These are phyloP conservation scores for Hysterangium stoloniferum DNA, from an alignment of 768 basidiomycete genomes.

Conservation along the genomic window DNA sequence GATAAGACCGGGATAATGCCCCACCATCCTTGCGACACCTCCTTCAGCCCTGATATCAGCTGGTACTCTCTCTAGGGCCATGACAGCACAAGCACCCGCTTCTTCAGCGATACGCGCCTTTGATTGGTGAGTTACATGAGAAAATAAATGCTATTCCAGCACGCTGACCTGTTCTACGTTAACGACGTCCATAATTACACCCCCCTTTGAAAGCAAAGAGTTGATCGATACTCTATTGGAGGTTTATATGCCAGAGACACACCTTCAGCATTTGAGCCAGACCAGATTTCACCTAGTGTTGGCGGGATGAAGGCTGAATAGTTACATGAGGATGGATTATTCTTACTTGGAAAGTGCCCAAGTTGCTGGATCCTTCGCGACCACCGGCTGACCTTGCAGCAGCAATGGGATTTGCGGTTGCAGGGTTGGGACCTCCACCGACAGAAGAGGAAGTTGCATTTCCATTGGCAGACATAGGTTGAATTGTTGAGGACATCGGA, in stretches of 20 bases:
- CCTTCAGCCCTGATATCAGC: conserved; percentile 90
- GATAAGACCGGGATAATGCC: conserved; percentile 17
- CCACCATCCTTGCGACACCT: conserved; percentile 93
- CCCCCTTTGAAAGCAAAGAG: conserved; percentile 40
- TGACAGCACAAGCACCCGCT: conserved; percentile 95
- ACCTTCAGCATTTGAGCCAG: conserved; percentile 97
- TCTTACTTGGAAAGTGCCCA: conserved; percentile 65
- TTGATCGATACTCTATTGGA: conserved; percentile 12
- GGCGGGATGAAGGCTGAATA: conserved; percentile 11
- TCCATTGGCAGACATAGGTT: neutral
- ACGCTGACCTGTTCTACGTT: conserved; percentile 56
- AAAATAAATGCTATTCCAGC: conserved; percentile 18
- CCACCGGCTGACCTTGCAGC: conserved; percentile 9
- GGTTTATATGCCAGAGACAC: conserved; percentile 16
- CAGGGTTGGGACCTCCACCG: neutral
- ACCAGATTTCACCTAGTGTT: conserved; percentile 76
- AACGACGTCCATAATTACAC: conserved; percentile 94
- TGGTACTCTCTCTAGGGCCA: conserved; percentile 93
- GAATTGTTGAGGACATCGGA: neutral
- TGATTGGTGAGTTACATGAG: conserved; percentile 19
- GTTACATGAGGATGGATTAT: conserved; percentile 2
- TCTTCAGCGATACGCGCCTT: conserved; percentile 95
- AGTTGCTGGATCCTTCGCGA: conserved; percentile 37
- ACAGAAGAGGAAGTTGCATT: neutral
- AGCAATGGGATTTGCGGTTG: neutral